Conservation (phyloP, 805 yeast species). For the Candida krabiensis region DNA sequence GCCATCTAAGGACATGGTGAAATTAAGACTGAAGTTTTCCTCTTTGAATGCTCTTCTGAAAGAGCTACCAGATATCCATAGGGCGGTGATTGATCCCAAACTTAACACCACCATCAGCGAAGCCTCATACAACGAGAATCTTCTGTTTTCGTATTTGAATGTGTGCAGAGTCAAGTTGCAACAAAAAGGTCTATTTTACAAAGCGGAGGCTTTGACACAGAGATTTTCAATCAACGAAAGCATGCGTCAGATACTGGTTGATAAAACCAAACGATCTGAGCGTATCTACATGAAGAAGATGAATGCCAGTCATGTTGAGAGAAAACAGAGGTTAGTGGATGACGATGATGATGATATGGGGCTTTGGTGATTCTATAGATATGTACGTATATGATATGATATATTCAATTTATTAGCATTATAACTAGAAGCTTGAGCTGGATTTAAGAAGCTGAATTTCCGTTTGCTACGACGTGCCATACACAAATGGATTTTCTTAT, state of each 20-base stretch:
- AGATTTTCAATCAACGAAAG: conserved; percentile 23
- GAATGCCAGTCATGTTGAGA: conserved; percentile 10
- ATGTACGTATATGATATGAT: no score
- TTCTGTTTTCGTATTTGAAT: conserved; percentile 23
- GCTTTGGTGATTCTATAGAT: conserved; percentile 30
- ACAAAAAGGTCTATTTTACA: conserved; percentile 21
- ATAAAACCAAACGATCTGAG: conserved; percentile 17
- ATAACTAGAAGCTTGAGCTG: no score
- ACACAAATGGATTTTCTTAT: no score
- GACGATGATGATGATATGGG: conserved; percentile 32
- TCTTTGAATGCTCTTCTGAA: conserved; percentile 23
- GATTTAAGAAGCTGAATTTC: no score
- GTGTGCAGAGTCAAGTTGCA: conserved; percentile 22
- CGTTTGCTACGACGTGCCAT: no score
- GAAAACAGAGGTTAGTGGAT: conserved; percentile 17
- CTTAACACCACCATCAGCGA: conserved; percentile 15
- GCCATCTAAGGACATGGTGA: conserved; percentile 24
- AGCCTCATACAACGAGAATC: conserved; percentile 20
- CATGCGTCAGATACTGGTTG: conserved; percentile 20
- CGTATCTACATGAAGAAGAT: conserved; percentile 18
- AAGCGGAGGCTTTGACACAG: conserved; percentile 29
- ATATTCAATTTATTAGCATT: no score
- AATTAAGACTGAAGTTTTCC: conserved; percentile 21
- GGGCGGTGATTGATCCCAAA: conserved; percentile 7
- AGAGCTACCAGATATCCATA: conserved; percentile 23